phyloP scores from a whole-genome alignment of 108 stramenopile species.

The Mediolabrus comicus region DNA sequence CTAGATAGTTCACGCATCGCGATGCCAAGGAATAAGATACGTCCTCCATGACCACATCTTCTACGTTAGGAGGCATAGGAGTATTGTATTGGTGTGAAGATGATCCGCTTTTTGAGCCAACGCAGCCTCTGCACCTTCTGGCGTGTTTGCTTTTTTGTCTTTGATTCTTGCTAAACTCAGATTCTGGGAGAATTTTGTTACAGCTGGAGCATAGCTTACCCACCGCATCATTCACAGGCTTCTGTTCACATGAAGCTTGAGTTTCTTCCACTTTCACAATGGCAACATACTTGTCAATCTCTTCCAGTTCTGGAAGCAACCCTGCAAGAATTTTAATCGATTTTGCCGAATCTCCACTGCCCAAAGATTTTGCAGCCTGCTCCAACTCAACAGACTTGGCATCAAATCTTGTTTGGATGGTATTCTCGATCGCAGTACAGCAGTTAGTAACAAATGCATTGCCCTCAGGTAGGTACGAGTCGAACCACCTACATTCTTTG shows the following conservation, averaged over 20 bases:
- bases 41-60: not conserved
- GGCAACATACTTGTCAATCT: constrained; percentile 13
- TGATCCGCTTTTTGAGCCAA: not conserved
- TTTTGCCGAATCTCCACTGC: not conserved
- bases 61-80: not conserved
- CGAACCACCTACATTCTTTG: constrained; percentile 23
- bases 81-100: not conserved
- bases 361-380: not conserved
- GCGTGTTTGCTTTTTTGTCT: not conserved
- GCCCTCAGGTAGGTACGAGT: constrained; percentile 9
- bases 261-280: not conserved
- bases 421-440: constrained; percentile 8
- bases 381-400: constrained; percentile 13
- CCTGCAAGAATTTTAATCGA: constrained; percentile 2
- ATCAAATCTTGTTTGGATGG: constrained; percentile 4
- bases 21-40: not conserved
- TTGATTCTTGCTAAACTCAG: not conserved
- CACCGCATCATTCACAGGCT: not conserved
- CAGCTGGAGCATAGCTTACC: not conserved
- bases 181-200: not conserved
- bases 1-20: not conserved
- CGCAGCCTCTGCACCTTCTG: not conserved
- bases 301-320: constrained; percentile 30
- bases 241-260: not conserved
- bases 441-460: constrained; percentile 15